phyloP scores from a whole-genome alignment of 306 rosid genomes.

The Trifolium dubium region DNA sequence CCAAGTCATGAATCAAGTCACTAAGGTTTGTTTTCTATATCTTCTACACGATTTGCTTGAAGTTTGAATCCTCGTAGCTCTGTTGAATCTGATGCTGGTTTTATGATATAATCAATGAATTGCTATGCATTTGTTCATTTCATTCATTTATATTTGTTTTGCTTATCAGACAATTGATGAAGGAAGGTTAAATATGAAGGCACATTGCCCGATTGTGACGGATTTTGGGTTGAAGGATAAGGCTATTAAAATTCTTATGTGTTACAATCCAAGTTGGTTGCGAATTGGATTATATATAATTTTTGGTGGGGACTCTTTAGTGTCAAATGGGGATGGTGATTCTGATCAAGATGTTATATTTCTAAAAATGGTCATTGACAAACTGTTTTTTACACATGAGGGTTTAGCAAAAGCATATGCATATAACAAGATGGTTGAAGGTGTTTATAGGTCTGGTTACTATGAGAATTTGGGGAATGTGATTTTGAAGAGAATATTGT shows the following conservation, averaged over 20 bases:
- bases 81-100: neutral
- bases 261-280: slow-evolving; percentile 83
- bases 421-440: slow-evolving; percentile 91
- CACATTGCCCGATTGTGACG: slow-evolving; percentile 82
- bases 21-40: slow-evolving; percentile 60
- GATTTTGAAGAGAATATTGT: slow-evolving; percentile 73
- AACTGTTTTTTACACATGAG: slow-evolving; percentile 70
- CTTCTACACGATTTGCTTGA: neutral
- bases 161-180: slow-evolving; percentile 72
- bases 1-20: slow-evolving; percentile 65
- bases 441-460: slow-evolving; percentile 88
- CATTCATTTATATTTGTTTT: slow-evolving; percentile 31
- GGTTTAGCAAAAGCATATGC: slow-evolving; percentile 75
- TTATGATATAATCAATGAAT: neutral
- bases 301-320: slow-evolving; percentile 83
- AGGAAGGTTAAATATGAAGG: slow-evolving; percentile 88
- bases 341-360: slow-evolving; percentile 68
- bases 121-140: neutral
- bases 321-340: slow-evolving; percentile 56
- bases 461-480: slow-evolving; percentile 86
- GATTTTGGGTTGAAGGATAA: slow-evolving; percentile 80
- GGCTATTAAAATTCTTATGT: slow-evolving; percentile 65
- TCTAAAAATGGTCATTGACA: slow-evolving; percentile 77
- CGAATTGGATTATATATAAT: slow-evolving; percentile 75
- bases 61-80: neutral